Evolutionary conservation across 116 monocot species (phyloP).

Genomic region (Phalaenopsis hybrid): DNA sequence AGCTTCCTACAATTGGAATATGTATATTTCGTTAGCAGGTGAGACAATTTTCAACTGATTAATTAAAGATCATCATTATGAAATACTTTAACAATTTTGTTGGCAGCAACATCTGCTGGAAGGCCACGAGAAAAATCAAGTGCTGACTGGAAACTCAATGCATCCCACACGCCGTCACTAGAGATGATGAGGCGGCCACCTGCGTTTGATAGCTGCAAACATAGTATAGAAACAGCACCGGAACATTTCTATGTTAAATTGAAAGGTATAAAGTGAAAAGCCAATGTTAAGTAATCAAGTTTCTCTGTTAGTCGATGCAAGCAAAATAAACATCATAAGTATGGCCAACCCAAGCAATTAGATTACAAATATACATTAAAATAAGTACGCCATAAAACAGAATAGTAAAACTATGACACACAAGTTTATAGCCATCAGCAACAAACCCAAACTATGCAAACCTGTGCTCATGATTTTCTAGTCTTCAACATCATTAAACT

Average conservation of each 20-base stretch:
- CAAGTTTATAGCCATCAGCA: not conserved
- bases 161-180: slow-evolving; percentile 99
- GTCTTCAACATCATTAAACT: not conserved
- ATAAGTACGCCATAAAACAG: not conserved
- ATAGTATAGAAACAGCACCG: not conserved
- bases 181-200: slow-evolving; percentile 90
- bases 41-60: slow-evolving; percentile 1
- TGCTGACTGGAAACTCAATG: slow-evolving; percentile 58
- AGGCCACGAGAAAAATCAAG: slow-evolving; percentile 69
- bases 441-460: not conserved
- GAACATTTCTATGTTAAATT: not conserved
- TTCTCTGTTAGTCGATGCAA: not conserved
- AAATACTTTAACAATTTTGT: slow-evolving; percentile 77
- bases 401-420: not conserved
- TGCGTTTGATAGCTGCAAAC: slow-evolving; percentile 73
- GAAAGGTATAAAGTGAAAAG: not conserved
- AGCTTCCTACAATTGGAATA: slow-evolving; percentile 59
- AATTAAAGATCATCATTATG: not conserved
- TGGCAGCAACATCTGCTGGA: slow-evolving; percentile 62
- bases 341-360: not conserved
- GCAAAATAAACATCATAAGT: not conserved
- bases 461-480: not conserved
- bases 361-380: not conserved
- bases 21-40: slow-evolving; percentile 6
- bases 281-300: not conserved